phyloP scores from a whole-genome alignment of 129 eudicot genomes.

The Mikania micrantha region DNA sequence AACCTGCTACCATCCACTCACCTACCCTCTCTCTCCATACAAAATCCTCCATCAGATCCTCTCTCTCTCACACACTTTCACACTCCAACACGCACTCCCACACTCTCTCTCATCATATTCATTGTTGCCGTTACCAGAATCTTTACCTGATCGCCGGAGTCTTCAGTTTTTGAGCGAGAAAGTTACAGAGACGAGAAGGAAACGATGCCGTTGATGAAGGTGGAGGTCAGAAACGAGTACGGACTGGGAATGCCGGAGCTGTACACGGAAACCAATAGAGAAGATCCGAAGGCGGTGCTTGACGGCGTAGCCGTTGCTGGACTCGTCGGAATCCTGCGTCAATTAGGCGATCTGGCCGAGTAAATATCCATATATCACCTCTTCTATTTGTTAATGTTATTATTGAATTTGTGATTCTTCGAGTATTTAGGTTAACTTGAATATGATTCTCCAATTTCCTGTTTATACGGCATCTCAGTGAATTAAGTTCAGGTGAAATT shows the following conservation, averaged over 20 bases:
- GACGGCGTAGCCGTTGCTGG: slow-evolving; percentile 97
- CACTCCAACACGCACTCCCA: slow-evolving; percentile 10
- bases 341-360: slow-evolving; percentile 99
- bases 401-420: neutral
- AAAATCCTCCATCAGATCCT: neutral
- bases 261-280: slow-evolving; percentile 45
- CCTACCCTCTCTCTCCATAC: slow-evolving; percentile 35
- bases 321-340: slow-evolving; percentile 90
- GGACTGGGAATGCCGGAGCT: slow-evolving; percentile 74
- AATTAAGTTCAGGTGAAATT: neutral
- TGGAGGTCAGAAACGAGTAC: slow-evolving; percentile 77
- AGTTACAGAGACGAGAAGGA: neutral
- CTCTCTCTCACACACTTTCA: slow-evolving; percentile 19
- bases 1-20: slow-evolving; percentile 63
- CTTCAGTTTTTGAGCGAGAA: slow-evolving; percentile 17
- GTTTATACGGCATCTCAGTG: neutral
- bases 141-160: neutral
- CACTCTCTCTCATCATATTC: slow-evolving; percentile 32
- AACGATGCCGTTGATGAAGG: slow-evolving; percentile 73
- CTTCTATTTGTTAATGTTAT: neutral
- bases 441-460: neutral
- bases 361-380: slow-evolving; percentile 28
- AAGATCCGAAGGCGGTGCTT: slow-evolving; percentile 89
- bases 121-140: slow-evolving; percentile 10
- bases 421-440: slow-evolving; percentile 3